Percentiles rank a stretch among this genome's conserved stretches.
These are phyloP conservation scores for Durotheca rogersii DNA, from an alignment of 495 filamentous ascomycete species.

Conservation along the genomic window DNA sequence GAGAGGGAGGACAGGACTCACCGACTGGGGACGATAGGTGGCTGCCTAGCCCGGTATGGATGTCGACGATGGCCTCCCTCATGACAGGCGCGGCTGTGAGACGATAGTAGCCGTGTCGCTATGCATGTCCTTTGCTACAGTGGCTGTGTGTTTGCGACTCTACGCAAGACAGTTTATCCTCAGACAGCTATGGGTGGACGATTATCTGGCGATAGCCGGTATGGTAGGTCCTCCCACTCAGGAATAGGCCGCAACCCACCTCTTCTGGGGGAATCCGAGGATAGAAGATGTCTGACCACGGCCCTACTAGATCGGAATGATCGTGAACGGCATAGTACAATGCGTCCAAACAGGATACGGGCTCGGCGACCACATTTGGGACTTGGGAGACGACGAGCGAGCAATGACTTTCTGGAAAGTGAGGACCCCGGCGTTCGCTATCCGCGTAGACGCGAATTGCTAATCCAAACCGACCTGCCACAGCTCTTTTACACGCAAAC, in stretches of 20 bases:
- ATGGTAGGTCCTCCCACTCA: conserved; percentile 12
- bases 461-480: conserved; percentile 10
- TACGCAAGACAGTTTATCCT: conserved; percentile 25
- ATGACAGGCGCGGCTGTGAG: conserved; percentile 17
- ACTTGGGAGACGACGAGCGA: conserved; percentile 1
- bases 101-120: conserved; percentile 18
- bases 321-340: conserved; percentile 23
- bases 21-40: background rate
- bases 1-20: too few relatives aligned
- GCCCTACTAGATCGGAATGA: conserved; percentile 14
- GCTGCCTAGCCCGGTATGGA: background rate
- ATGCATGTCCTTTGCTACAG: conserved; percentile 17
- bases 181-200: conserved; percentile 18
- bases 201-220: conserved; percentile 22
- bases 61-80: conserved; percentile 6
- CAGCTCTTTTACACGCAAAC: conserved; percentile 22
- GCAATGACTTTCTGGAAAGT: conserved; percentile 17
- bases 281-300: conserved; percentile 5
- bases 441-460: background rate
- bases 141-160: conserved; percentile 21
- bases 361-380: conserved; percentile 21
- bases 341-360: conserved; percentile 20
- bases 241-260: background rate
- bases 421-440: background rate
- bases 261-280: background rate